These are phyloP conservation scores for Candida morakotiae DNA, from an alignment of 805 yeast genomes.

Conservation along the genomic window DNA sequence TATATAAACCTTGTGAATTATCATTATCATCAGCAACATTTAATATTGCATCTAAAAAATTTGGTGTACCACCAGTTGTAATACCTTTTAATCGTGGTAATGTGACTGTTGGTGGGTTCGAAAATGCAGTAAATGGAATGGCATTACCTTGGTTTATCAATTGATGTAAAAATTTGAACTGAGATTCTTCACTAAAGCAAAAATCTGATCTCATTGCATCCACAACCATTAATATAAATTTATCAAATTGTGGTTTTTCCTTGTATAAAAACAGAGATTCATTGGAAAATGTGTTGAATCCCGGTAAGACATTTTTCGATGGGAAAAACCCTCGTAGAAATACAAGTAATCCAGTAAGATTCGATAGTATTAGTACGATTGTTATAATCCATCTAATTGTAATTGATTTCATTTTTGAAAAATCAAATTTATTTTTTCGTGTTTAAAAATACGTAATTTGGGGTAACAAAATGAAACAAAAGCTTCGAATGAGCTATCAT, in stretches of 20 bases:
- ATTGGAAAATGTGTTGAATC: conserved; percentile 33
- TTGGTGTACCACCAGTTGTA: conserved; percentile 93
- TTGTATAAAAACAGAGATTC: conserved; percentile 16
- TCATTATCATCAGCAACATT: conserved; percentile 91
- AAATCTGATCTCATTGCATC: conserved; percentile 94
- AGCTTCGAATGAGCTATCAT: no score
- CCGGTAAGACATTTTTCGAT: conserved; percentile 72
- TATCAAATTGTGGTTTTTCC: conserved; percentile 50
- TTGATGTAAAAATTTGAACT: conserved; percentile 63
- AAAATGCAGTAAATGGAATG: conserved; percentile 83
- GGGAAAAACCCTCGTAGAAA: conserved; percentile 90
- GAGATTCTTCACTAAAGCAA: conserved; percentile 59
- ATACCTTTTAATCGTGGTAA: conserved; percentile 89
- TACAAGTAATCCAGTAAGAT: conserved; percentile 46
- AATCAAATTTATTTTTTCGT: no score
- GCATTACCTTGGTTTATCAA: conserved; percentile 67
- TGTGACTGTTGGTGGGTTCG: conserved; percentile 96
- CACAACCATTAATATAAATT: conserved; percentile 75
- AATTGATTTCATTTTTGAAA: conserved; percentile 6
- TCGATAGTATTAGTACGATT: conserved; percentile 10
- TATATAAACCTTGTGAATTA: conserved; percentile 58
- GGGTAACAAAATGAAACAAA: no score
- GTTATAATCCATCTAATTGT: conserved; percentile 15
- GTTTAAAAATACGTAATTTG: no score
- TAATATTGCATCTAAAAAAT: conserved; percentile 87